phyloP scores from a whole-genome alignment of 805 yeast species.

The Komagataella populi region DNA sequence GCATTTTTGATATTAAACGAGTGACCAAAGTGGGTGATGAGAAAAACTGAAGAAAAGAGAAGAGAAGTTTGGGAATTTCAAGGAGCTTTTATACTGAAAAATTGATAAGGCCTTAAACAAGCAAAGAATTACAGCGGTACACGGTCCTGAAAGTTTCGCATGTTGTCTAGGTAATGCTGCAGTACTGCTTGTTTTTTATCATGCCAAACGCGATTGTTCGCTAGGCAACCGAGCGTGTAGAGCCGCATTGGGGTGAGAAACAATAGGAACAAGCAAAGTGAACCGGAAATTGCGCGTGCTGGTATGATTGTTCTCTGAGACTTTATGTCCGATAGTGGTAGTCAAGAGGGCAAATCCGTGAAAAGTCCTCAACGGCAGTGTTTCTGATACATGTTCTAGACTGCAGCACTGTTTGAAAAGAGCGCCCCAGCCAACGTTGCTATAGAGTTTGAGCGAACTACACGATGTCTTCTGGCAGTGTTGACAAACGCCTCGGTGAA shows the following conservation, averaged over 20 bases:
- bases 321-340: neutral
- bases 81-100: neutral
- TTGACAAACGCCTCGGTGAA: neutral
- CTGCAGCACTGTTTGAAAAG: neutral
- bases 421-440: neutral
- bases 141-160: neutral
- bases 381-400: neutral
- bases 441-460: neutral
- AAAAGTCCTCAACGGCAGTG: neutral
- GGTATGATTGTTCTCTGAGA: neutral
- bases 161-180: neutral
- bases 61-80: neutral
- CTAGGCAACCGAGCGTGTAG: neutral
- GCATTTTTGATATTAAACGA: constrained; percentile 3
- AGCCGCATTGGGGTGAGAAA: neutral
- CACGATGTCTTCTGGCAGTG: neutral
- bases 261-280: neutral
- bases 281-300: neutral
- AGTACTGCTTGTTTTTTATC: neutral
- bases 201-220: neutral
- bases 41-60: neutral
- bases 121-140: neutral
- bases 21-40: neutral
- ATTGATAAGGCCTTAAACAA: neutral
- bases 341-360: neutral